A percentile compares a stretch with the other conserved stretches of the same genome.
phyloP scores from a whole-genome alignment of 2,329 filamentous ascomycete species.

The Neonectria magnoliae region DNA sequence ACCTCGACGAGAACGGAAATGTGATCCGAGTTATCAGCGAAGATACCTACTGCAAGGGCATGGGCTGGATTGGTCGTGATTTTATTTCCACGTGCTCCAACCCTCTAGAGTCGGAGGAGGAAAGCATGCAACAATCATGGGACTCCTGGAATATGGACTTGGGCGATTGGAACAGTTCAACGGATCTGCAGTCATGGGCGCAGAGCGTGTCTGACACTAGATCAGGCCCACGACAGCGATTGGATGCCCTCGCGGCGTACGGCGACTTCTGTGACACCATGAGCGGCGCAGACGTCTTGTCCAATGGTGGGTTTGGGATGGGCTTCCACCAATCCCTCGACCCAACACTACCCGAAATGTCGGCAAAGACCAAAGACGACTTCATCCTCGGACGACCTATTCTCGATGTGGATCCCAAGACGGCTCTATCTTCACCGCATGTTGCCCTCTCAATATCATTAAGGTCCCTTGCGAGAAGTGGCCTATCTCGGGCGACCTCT shows the following conservation, averaged over 20 bases:
- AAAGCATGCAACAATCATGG: slow-evolving; percentile 72
- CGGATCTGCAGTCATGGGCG: slow-evolving; percentile 53
- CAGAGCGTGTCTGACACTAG: slow-evolving; percentile 31
- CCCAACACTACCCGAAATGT: slow-evolving; percentile 67
- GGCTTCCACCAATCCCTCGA: slow-evolving; percentile 66
- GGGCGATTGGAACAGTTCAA: slow-evolving; percentile 63
- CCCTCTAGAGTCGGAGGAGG: slow-evolving; percentile 63
- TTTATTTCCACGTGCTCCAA: slow-evolving; percentile 51
- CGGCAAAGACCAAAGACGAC: slow-evolving; percentile 59
- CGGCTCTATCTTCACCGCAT: slow-evolving; percentile 43
- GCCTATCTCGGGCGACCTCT: slow-evolving; percentile 23
- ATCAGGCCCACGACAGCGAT: slow-evolving; percentile 36
- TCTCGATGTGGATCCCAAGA: slow-evolving; percentile 56
- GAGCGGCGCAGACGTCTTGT: slow-evolving; percentile 73
- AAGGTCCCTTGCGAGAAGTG: slow-evolving; percentile 44
- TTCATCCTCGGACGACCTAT: slow-evolving; percentile 59
- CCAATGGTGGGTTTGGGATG: slow-evolving; percentile 57
- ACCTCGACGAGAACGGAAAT: slow-evolving; percentile 73
- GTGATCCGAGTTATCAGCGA: slow-evolving; percentile 82
- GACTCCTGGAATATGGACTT: slow-evolving; percentile 74
- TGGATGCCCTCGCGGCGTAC: slow-evolving; percentile 58
- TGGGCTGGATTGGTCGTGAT: slow-evolving; percentile 81
- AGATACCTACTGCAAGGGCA: slow-evolving; percentile 78
- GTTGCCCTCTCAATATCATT: slow-evolving; percentile 43
- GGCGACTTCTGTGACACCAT: slow-evolving; percentile 66